Percentiles rank a stretch among this genome's conserved stretches.
These are phyloP conservation scores for Microthlaspi erraticum DNA, from an alignment of 345 rosid species.

Conservation along the genomic window DNA sequence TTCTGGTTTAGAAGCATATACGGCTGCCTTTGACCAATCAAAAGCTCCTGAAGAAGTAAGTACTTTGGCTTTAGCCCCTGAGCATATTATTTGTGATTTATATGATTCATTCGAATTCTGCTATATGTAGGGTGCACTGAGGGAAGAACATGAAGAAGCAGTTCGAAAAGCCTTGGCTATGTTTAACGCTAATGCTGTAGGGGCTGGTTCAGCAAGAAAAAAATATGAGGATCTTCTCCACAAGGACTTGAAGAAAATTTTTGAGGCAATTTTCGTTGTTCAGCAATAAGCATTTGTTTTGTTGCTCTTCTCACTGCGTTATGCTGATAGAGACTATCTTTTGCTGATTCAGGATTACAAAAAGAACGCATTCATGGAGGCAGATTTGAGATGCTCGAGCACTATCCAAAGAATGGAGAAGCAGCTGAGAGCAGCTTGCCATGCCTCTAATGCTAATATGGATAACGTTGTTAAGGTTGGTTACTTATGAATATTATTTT, in stretches of 20 bases:
- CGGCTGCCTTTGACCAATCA: slow-evolving; percentile 69
- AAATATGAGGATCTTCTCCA: slow-evolving; percentile 87
- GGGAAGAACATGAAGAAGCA: slow-evolving; percentile 95
- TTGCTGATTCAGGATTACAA: slow-evolving; percentile 72
- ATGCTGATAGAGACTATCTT: slow-evolving; percentile 14
- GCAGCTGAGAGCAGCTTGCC: slow-evolving; percentile 91
- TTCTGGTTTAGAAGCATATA: slow-evolving; percentile 72
- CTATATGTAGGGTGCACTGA: slow-evolving; percentile 64
- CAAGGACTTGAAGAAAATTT: slow-evolving; percentile 77
- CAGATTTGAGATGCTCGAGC: slow-evolving; percentile 77
- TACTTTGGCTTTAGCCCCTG: slow-evolving; percentile 14
- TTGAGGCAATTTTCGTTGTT: slow-evolving; percentile 63
- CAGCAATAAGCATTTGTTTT: slow-evolving; percentile 9
- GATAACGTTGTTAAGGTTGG: slow-evolving; percentile 82
- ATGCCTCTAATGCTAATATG: slow-evolving; percentile 77
- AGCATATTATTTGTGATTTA: slow-evolving; percentile 17
- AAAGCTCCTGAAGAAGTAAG: slow-evolving; percentile 91
- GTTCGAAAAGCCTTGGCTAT: slow-evolving; percentile 68
- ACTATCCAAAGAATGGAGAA: slow-evolving; percentile 86
- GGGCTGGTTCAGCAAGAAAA: slow-evolving; percentile 76
- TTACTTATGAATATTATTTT: slow-evolving; percentile 31
- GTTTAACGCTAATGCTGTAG: slow-evolving; percentile 82
- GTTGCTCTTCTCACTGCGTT: slow-evolving; percentile 10
- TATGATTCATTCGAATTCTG: slow-evolving; percentile 43
- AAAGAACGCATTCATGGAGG: slow-evolving; percentile 84